Base-by-base conservation (phyloP, 805 yeast genomes). In the Grigorovia transvaalensis region DNA sequence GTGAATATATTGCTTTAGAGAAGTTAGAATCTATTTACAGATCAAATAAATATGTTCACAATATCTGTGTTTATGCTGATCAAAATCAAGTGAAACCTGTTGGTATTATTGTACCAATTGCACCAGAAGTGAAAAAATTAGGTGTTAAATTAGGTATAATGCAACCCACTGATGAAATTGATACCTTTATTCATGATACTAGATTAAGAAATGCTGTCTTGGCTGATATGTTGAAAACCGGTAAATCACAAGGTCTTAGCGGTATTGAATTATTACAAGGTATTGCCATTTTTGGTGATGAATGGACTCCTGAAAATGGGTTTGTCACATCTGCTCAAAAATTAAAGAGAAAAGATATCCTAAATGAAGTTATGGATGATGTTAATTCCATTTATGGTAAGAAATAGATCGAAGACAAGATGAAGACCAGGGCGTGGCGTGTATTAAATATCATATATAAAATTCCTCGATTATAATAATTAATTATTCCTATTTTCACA, bases 221-320 rank as follows among this genome's bases (percentile, higher is more conserved):
- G 49, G 74, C 82, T 57, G 72, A 81, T 13, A 70, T 93, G 56
- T 63, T 85, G 50, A 76, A 78, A 23, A 87, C 96, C 11, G 99
- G 89, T 61, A 84, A 79, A 68, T 58, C 77, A 27, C 90, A 84
- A 66, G 96, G 95, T 15, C 78, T 93, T 59, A 74, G 70, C 48
- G 95, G 96, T 53, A 90, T 88, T 58, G 98, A 93, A 71, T 74
- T 91, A 57, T 66, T 93, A 54, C 81, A 81, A 57, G 95, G 91
- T 59, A 76, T 85, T 54, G 88, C 85, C 15, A 67, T 93, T 53
- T 76, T 82, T 51, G 93, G 87, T 59, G 91, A 83, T 49, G 99
- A 93, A 73, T 93, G 99, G 98, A 93, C 98, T 45, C 98, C 99
- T 42, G 91, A 88, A 71, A 87, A 82, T 66, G 98, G 96, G 0